Evolutionary conservation across 2,329 filamentous ascomycete genomes (phyloP).

Genomic region (Didymella segeticola): DNA sequence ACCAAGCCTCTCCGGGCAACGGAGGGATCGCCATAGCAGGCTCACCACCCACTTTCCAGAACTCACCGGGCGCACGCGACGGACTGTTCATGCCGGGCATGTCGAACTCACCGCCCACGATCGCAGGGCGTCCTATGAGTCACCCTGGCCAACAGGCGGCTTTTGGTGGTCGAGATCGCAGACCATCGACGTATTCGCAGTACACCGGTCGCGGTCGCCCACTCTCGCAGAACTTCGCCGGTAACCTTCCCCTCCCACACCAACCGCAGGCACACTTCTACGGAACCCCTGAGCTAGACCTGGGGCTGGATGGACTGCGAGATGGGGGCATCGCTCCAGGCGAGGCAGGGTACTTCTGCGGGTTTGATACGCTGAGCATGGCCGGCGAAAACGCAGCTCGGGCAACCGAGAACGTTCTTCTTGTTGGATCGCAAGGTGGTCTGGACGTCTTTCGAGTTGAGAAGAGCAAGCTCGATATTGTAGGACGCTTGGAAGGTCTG

Average conservation of each 20-base stretch:
- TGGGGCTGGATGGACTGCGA: slow-evolving; percentile 56
- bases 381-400: slow-evolving; percentile 54
- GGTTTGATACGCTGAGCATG: slow-evolving; percentile 73
- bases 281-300: slow-evolving; percentile 74
- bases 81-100: slow-evolving; percentile 46
- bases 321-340: slow-evolving; percentile 65
- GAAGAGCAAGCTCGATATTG: slow-evolving; percentile 72
- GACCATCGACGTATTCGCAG: slow-evolving; percentile 63
- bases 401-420: slow-evolving; percentile 67
- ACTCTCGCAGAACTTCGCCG: slow-evolving; percentile 54
- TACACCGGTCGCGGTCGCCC: slow-evolving; percentile 48
- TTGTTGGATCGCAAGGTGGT: slow-evolving; percentile 81
- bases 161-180: slow-evolving; percentile 53
- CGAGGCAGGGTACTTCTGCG: slow-evolving; percentile 77
- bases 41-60: slow-evolving; percentile 52
- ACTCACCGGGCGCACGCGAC: slow-evolving; percentile 42
- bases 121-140: slow-evolving; percentile 51
- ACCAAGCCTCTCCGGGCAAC: slow-evolving; percentile 48
- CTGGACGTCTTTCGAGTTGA: slow-evolving; percentile 77
- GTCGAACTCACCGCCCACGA: slow-evolving; percentile 45
- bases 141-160: slow-evolving; percentile 54
- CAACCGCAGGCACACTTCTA: slow-evolving; percentile 81
- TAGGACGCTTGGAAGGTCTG: slow-evolving; percentile 76
- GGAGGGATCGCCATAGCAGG: slow-evolving; percentile 54
- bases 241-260: slow-evolving; percentile 73